Percentiles rank a stretch among this genome's conserved stretches.
phyloP scores from a whole-genome alignment of 805 yeast genomes.

The Saturnispora besseyi region DNA sequence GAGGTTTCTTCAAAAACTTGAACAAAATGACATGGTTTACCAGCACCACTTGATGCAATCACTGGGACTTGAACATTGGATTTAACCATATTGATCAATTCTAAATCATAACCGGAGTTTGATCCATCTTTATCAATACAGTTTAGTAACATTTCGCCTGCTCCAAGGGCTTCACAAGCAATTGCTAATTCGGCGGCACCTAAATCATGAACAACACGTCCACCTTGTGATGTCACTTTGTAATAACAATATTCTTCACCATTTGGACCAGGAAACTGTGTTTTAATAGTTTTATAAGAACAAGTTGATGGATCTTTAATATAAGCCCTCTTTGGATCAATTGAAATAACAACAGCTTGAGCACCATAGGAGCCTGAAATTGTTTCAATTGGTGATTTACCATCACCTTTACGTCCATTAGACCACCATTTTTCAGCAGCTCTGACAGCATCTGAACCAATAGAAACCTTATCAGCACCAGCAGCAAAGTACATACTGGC shows the following conservation, averaged over 20 bases:
- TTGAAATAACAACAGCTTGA: constrained; percentile 96
- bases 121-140: constrained; percentile 97
- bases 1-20: constrained; percentile 76
- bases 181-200: constrained; percentile 86
- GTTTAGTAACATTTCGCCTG: constrained; percentile 88
- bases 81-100: constrained; percentile 72
- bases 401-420: constrained; percentile 48
- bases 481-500: constrained; percentile 89
- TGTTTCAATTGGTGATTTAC: constrained; percentile 84
- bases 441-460: constrained; percentile 93
- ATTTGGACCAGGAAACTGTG: constrained; percentile 67
- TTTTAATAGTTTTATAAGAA: constrained; percentile 53
- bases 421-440: constrained; percentile 81
- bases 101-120: constrained; percentile 88
- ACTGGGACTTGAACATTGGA: constrained; percentile 77
- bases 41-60: constrained; percentile 97
- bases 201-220: constrained; percentile 76
- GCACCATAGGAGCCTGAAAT: constrained; percentile 88
- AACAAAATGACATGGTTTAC: constrained; percentile 80
- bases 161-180: constrained; percentile 90
- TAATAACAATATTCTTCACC: constrained; percentile 89
- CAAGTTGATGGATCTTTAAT: constrained; percentile 54
- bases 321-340: constrained; percentile 91
- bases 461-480: constrained; percentile 97
- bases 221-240: constrained; percentile 94